These are phyloP conservation scores for Salix udensis DNA, from an alignment of 345 rosid species.

Conservation along the genomic window DNA sequence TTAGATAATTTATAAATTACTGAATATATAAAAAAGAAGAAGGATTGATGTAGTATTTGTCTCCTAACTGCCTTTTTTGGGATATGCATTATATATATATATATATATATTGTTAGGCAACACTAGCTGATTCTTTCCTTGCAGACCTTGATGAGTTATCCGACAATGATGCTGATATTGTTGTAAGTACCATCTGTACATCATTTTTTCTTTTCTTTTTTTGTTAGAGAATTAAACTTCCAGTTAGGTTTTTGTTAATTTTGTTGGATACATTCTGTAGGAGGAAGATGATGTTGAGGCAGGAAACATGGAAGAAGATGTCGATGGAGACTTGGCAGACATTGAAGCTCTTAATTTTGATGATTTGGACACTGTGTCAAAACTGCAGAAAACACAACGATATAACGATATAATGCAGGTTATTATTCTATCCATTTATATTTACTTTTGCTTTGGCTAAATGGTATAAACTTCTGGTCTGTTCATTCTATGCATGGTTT, in stretches of 20 bases:
- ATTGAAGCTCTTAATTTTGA: slow-evolving; percentile 76
- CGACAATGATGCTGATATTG: slow-evolving; percentile 71
- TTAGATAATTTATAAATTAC: neutral
- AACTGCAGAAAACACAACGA: slow-evolving; percentile 79
- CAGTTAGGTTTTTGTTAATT: neutral
- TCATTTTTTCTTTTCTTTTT: neutral
- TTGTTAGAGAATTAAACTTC: neutral
- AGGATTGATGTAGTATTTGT: neutral
- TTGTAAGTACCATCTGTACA: slow-evolving; percentile 32
- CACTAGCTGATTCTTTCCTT: slow-evolving; percentile 87
- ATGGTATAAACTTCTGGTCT: neutral
- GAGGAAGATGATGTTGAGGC: slow-evolving; percentile 66
- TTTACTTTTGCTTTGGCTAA: neutral
- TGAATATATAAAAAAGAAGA: neutral
- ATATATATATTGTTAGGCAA: slow-evolving; percentile 45
- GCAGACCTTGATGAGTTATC: slow-evolving; percentile 96
- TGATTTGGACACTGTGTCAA: slow-evolving; percentile 77
- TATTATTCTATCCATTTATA: slow-evolving; percentile 2
- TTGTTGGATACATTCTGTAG: slow-evolving; percentile 27
- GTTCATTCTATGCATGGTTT: neutral
- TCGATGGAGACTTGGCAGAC: slow-evolving; percentile 71
- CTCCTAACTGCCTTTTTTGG: slow-evolving; percentile 4
- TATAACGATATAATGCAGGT: slow-evolving; percentile 80
- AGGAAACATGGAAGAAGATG: slow-evolving; percentile 70
- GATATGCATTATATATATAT: neutral